Conservation (phyloP, 2,329 filamentous ascomycete species). For the Diaporthe amygdali region DNA sequence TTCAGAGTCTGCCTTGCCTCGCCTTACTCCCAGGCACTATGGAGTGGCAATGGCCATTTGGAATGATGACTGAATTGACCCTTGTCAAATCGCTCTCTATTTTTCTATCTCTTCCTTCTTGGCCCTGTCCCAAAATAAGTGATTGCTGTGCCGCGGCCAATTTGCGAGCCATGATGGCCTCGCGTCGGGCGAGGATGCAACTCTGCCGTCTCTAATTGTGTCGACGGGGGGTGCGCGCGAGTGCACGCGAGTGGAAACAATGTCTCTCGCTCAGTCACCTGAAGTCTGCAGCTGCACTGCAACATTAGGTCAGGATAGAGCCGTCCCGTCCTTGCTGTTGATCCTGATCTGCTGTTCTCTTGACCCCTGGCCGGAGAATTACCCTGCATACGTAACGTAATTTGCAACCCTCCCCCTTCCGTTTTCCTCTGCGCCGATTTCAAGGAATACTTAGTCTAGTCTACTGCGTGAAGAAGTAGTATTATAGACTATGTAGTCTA, state of each 20-base stretch:
- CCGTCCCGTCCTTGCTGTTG: not conserved
- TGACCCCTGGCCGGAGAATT: not conserved
- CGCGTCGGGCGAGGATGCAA: not conserved
- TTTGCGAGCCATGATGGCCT: not conserved
- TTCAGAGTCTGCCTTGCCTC: not conserved
- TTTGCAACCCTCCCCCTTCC: not conserved
- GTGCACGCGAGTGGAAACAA: not conserved
- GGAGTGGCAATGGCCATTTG: not conserved
- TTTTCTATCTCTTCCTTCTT: not conserved
- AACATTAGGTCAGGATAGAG: not conserved
- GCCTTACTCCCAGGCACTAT: not conserved
- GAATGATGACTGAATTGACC: not conserved
- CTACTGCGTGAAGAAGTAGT: no score
- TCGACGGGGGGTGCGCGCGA: not conserved
- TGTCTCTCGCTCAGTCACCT: not conserved
- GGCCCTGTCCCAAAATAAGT: not conserved
- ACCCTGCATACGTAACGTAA: not conserved
- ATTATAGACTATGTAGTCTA: no score
- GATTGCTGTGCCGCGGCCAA: conserved; percentile 1
- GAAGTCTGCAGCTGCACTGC: not conserved
- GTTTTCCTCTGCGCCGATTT: not conserved
- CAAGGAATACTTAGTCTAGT: conserved; percentile 1
- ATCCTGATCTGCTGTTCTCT: not conserved
- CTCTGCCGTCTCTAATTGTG: not conserved
- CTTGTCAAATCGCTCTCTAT: not conserved